Base-by-base conservation (phyloP, 805 yeast species). In the Danielozyma ontarioensis region DNA sequence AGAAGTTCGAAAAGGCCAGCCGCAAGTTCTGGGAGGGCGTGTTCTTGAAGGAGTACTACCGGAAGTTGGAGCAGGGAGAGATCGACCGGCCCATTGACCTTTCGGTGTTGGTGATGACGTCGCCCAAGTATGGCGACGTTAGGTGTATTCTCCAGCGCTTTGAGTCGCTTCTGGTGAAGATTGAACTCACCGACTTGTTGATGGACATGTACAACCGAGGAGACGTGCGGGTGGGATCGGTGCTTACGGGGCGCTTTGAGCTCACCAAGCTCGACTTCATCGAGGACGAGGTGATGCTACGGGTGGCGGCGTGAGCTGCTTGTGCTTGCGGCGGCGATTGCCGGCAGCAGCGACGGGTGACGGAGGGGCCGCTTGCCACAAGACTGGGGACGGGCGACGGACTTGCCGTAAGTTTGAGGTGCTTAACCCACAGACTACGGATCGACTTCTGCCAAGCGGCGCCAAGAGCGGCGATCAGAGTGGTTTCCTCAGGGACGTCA, bases 11-110 rank as follows among this genome's bases (percentile, higher is more conserved):
- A 16, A 48, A 45, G 14, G 48, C 41, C 18, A 58, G 57, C 5
- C 53, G 47, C 5, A 37, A 55, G 3, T 70, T 59, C 41, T 72
- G 74, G 55, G 55, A 50, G 33, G 68, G 68, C 3, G 42, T 50
- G 10, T 61, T 64, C 26, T 46, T 65, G 24, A 45, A 45, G 28
- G 51, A 52, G 29, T 62, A 61, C 35, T 43, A 50, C 25, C 2
- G 28, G 29, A 2, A 29, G 44, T 7, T 53, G 47, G 11, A 51
- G 60, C 8, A 36, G 37, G 15, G 57, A 59, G 29, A 37, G 39
- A 19, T 32, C 60, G n/a, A n/a, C n/a, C 24, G 33, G 42, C 8
- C 10, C 8, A 10, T n/a, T 5, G 25, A 8, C 13, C 12, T 24
- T 5, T 10, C 5, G 5, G 5, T 24, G 12, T 24, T 24, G 22